Evolutionary conservation across 192 early-diverging fungal species (phyloP).

Genomic region (Podochytrium sp.): DNA sequence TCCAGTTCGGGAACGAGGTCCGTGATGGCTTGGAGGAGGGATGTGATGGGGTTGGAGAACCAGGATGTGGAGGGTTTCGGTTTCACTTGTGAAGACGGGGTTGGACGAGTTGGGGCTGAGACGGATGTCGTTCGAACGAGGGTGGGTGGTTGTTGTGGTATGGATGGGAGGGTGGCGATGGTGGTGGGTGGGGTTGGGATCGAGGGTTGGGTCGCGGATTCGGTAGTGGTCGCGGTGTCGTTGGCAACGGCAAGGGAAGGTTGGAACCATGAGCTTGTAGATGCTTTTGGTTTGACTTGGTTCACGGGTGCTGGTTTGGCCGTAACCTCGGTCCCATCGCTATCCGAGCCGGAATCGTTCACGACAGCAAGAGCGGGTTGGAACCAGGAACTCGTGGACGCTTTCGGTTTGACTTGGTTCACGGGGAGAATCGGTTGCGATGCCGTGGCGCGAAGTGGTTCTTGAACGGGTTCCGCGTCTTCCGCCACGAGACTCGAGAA

Average conservation of each 20-base stretch:
- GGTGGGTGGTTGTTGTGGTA: too few relatives aligned
- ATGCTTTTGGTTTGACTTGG: too few relatives aligned
- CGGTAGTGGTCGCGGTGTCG: too few relatives aligned
- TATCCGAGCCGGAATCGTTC: neutral
- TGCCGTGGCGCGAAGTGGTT: too few relatives aligned
- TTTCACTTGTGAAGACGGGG: neutral
- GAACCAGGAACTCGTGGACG: neutral
- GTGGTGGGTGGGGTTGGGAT: too few relatives aligned
- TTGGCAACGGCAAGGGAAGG: too few relatives aligned
- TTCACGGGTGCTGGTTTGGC: neutral
- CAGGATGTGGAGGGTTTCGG: slow-evolving; percentile 1
- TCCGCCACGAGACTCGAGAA: neutral
- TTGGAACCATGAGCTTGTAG: too few relatives aligned
- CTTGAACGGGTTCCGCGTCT: neutral
- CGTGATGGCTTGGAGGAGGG: slow-evolving; percentile 10
- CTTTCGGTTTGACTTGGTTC: neutral
- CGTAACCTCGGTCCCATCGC: too few relatives aligned
- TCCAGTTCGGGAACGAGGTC: slow-evolving; percentile 13
- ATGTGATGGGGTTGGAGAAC: slow-evolving; percentile 14
- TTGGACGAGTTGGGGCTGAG: too few relatives aligned
- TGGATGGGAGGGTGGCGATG: too few relatives aligned
- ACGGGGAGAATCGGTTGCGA: neutral
- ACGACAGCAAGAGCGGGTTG: neutral
- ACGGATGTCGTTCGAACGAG: too few relatives aligned
- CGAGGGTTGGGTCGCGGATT: too few relatives aligned